Percentiles rank a stretch among this genome's conserved stretches.
Evolutionary conservation across 768 basidiomycete genomes (phyloP).

Genomic region (Mycena latifolia): DNA sequence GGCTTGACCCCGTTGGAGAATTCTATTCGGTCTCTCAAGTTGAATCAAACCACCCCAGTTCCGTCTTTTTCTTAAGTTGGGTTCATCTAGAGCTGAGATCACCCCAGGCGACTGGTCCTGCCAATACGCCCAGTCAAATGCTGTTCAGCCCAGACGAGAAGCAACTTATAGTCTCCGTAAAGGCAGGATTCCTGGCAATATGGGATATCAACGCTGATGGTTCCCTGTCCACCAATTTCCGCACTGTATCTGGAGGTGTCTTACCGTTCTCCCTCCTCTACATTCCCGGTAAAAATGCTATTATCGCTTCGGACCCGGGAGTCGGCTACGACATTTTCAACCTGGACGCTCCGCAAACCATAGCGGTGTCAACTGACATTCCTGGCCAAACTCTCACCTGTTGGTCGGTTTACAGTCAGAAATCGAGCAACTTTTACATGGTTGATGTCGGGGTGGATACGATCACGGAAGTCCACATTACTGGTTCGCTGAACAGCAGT

Average conservation of each 20-base stretch:
- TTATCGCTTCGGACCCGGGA: constrained; percentile 25
- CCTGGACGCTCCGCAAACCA: constrained; percentile 1
- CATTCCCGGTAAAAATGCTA: constrained; percentile 21
- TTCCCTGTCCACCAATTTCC: constrained; percentile 43
- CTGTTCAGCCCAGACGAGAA: constrained; percentile 47
- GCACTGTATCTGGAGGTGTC: constrained; percentile 41
- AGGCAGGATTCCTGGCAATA: constrained; percentile 48
- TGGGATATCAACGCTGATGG: constrained; percentile 49
- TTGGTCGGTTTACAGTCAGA: constrained; percentile 36
- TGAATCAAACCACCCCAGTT: constrained; percentile 29
- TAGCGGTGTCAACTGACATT: constrained; percentile 27
- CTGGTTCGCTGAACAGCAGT: constrained; percentile 5
- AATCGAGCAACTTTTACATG: constrained; percentile 43
- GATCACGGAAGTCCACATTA: constrained; percentile 40
- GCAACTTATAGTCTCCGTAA: constrained; percentile 47
- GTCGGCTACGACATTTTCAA: constrained; percentile 32
- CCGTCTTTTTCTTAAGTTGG: constrained; percentile 23
- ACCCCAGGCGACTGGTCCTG: constrained; percentile 18
- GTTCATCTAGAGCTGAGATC: background rate
- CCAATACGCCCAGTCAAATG: constrained; percentile 40
- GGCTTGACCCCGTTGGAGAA: constrained; percentile 43
- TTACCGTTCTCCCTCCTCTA: constrained; percentile 47
- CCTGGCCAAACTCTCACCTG: constrained; percentile 36
- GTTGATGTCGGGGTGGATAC: constrained; percentile 36
- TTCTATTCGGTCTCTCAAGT: constrained; percentile 43